Evolutionary conservation across 2,329 filamentous ascomycete genomes (phyloP).

Genomic region (Fusarium illudens): DNA sequence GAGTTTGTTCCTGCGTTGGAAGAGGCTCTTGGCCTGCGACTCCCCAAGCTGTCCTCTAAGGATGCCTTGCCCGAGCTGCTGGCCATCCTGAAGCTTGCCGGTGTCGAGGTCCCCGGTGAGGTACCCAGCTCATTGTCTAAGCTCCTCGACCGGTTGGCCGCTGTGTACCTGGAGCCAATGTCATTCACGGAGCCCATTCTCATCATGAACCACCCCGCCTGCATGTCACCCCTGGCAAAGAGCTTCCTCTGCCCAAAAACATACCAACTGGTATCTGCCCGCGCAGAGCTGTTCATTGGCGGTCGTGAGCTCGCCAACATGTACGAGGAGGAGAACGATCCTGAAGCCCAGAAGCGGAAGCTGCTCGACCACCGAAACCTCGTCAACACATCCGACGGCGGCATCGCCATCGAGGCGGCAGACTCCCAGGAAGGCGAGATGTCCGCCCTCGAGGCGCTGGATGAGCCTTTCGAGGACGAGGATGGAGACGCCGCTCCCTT

Average conservation of each 20-base stretch:
- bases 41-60: conserved; percentile 69
- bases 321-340: conserved; percentile 98
- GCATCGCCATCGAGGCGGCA: conserved; percentile 42
- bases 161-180: conserved; percentile 78
- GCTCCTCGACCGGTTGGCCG: conserved; percentile 83
- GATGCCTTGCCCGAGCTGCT: conserved; percentile 68
- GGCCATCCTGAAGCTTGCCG: conserved; percentile 62
- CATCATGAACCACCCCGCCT: conserved; percentile 88
- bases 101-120: conserved; percentile 71
- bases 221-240: conserved; percentile 91
- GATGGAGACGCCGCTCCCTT: conserved; percentile 56
- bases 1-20: conserved; percentile 87
- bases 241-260: conserved; percentile 76
- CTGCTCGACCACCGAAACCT: conserved; percentile 66
- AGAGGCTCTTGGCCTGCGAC: conserved; percentile 65
- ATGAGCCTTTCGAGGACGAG: conserved; percentile 46
- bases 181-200: conserved; percentile 77
- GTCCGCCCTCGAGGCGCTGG: conserved; percentile 4
- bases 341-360: conserved; percentile 84
- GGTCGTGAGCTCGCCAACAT: conserved; percentile 90
- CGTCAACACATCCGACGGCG: conserved; percentile 47
- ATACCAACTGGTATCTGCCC: conserved; percentile 77
- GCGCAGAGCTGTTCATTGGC: conserved; percentile 84
- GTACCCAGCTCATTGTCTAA: conserved; percentile 67
- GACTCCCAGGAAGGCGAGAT: conserved; percentile 12